Percentiles rank a stretch among this genome's conserved stretches.
Conservation (phyloP, 2,329 filamentous ascomycete genomes). For the Fusarium sororula region DNA sequence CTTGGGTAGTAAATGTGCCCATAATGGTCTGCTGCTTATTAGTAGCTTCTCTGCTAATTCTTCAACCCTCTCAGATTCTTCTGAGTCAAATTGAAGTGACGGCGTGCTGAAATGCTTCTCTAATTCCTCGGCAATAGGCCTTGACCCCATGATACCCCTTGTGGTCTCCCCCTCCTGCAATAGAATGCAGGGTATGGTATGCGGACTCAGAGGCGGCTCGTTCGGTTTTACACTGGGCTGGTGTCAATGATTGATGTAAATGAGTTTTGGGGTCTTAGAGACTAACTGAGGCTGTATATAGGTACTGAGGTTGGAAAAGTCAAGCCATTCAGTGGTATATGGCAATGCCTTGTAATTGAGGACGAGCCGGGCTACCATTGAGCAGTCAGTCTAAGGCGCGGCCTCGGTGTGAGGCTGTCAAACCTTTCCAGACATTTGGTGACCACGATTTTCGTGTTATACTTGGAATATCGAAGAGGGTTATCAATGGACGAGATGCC, state of each 20-base stretch:
- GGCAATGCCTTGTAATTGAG: not conserved
- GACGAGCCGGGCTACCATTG: not conserved
- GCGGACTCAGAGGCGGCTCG: not conserved
- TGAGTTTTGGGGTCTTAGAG: accelerated
- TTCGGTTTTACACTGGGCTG: not conserved
- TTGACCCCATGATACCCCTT: not conserved
- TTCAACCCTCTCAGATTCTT: not conserved
- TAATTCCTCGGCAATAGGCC: not conserved
- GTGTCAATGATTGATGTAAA: not conserved
- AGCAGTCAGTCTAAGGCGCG: not conserved
- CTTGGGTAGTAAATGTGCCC: not conserved
- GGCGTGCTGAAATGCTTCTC: not conserved
- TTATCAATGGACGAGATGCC: not conserved
- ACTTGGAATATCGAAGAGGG: not conserved
- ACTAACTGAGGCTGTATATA: not conserved
- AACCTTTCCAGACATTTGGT: slow-evolving; percentile 1
- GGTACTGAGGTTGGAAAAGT: not conserved
- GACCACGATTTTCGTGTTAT: not conserved
- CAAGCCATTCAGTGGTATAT: not conserved
- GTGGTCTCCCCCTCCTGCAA: not conserved
- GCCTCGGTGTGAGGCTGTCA: not conserved
- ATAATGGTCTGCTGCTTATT: not conserved
- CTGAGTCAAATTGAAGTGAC: not conserved
- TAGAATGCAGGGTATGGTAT: not conserved
- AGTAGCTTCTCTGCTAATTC: not conserved